These are phyloP conservation scores for Aspergillus udagawae DNA, from an alignment of 2,329 filamentous ascomycete species.

Conservation along the genomic window DNA sequence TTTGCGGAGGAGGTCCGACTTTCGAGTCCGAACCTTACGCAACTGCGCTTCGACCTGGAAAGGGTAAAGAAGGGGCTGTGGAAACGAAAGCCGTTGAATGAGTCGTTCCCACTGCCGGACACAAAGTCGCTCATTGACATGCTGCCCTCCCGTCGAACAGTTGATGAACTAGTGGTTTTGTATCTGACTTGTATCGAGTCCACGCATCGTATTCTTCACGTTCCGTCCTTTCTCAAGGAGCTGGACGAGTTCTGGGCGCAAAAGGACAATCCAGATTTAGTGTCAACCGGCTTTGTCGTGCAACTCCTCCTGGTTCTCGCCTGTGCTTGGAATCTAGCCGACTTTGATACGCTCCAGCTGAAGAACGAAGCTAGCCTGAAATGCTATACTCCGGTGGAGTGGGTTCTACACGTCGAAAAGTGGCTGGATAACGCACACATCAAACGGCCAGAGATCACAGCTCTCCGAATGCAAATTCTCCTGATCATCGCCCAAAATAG, in stretches of 20 bases:
- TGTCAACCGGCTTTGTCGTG: slow-evolving; percentile 30
- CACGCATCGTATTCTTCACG: slow-evolving; percentile 38
- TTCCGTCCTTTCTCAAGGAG: slow-evolving; percentile 38
- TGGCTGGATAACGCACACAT: slow-evolving; percentile 74
- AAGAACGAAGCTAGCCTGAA: slow-evolving; percentile 25
- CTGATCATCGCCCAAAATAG: slow-evolving; percentile 48
- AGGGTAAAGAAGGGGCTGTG: slow-evolving; percentile 29
- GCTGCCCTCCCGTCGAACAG: slow-evolving; percentile 32
- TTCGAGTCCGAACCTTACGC: slow-evolving; percentile 32
- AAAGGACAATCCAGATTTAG: slow-evolving; percentile 20
- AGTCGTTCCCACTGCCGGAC: slow-evolving; percentile 27
- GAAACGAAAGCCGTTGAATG: slow-evolving; percentile 27
- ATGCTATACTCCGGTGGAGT: slow-evolving; percentile 51
- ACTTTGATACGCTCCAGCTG: slow-evolving; percentile 23
- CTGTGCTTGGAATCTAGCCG: slow-evolving; percentile 36
- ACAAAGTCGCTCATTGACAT: slow-evolving; percentile 27
- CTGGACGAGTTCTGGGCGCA: slow-evolving; percentile 34
- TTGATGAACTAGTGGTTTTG: slow-evolving; percentile 35
- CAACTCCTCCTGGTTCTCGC: slow-evolving; percentile 38
- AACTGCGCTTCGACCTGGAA: slow-evolving; percentile 31
- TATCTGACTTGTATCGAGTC: slow-evolving; percentile 41
- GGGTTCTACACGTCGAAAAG: slow-evolving; percentile 84
- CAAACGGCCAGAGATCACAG: slow-evolving; percentile 49
- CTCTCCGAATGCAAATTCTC: slow-evolving; percentile 51
- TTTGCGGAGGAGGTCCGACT: slow-evolving; percentile 37